phyloP scores from a whole-genome alignment of 345 rosid species.

The Euphorbia pulcherrima region DNA sequence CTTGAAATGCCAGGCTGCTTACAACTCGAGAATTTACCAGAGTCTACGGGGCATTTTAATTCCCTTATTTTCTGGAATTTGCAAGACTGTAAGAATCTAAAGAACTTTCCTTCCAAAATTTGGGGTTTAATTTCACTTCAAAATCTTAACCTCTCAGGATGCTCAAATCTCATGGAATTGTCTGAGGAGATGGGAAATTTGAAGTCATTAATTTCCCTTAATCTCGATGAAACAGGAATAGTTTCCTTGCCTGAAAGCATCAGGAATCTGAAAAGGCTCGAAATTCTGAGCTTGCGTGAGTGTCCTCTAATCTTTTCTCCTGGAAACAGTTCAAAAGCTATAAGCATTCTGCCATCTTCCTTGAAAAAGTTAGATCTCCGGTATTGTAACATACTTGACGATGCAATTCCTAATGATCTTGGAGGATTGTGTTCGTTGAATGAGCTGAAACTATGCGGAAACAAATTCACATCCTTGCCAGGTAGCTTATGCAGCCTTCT shows the following conservation, averaged over 20 bases:
- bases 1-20: constrained; percentile 26
- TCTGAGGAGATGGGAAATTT: background rate
- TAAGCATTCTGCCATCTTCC: constrained; percentile 3
- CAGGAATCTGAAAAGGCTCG: background rate
- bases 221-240: background rate
- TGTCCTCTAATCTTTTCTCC: constrained; percentile 10
- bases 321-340: background rate
- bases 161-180: constrained; percentile 9
- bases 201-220: background rate
- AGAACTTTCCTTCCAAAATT: constrained; percentile 3
- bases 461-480: constrained; percentile 14
- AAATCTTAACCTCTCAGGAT: constrained; percentile 8
- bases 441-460: constrained; percentile 17
- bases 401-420: constrained; percentile 7
- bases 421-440: background rate
- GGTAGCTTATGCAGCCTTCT: constrained; percentile 5
- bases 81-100: constrained; percentile 6
- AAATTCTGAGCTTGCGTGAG: background rate
- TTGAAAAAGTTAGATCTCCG: constrained; percentile 7
- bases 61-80: constrained; percentile 5
- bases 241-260: background rate
- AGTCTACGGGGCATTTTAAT: background rate
- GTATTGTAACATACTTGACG: constrained; percentile 7
- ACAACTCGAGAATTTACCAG: constrained; percentile 4
- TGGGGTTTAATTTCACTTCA: constrained; percentile 8